Evolutionary conservation across 768 basidiomycete species (phyloP).

Genomic region (Naganishia vishniacii): DNA sequence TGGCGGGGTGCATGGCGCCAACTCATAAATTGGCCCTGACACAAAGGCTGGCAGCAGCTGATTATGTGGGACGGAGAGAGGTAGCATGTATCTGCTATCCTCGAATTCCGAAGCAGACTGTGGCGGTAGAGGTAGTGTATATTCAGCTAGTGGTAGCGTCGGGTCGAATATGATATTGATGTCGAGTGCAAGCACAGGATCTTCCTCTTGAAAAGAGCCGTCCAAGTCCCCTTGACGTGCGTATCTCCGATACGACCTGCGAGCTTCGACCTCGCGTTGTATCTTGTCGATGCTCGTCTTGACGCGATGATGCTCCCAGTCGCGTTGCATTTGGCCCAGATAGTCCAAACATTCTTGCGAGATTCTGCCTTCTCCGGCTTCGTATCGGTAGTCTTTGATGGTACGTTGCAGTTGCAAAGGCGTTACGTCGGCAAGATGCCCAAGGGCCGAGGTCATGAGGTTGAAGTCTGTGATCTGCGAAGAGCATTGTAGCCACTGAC

Average conservation of each 20-base stretch:
- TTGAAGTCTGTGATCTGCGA: conserved; percentile 85
- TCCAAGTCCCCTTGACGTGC: neutral
- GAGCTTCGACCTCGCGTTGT: conserved; percentile 56
- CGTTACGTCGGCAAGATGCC: conserved; percentile 77
- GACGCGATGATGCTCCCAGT: conserved; percentile 90
- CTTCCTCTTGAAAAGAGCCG: conserved; percentile 28
- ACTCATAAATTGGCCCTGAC: neutral
- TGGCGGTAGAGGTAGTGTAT: conserved; percentile 72
- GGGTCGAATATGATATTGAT: conserved; percentile 80
- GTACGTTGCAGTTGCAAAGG: conserved; percentile 95
- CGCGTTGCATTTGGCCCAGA: conserved; percentile 86
- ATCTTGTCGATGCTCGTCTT: conserved; percentile 78
- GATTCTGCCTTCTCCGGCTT: conserved; percentile 87
- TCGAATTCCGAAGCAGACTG: conserved; percentile 83
- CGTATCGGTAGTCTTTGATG: conserved; percentile 76
- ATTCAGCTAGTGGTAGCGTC: conserved; percentile 59
- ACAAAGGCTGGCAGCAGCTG: conserved; percentile 62
- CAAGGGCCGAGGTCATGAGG: conserved; percentile 80
- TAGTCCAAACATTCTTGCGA: conserved; percentile 93
- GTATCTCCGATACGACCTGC: conserved; percentile 32
- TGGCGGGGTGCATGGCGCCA: too few species aligned
- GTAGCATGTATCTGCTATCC: conserved; percentile 89
- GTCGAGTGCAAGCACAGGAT: conserved; percentile 52
- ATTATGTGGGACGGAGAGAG: conserved; percentile 74
- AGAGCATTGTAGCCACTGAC: conserved; percentile 59